Percentiles rank a stretch among this genome's conserved stretches.
phyloP scores from a whole-genome alignment of 306 rosid genomes.

The Cucumis cinereus region DNA sequence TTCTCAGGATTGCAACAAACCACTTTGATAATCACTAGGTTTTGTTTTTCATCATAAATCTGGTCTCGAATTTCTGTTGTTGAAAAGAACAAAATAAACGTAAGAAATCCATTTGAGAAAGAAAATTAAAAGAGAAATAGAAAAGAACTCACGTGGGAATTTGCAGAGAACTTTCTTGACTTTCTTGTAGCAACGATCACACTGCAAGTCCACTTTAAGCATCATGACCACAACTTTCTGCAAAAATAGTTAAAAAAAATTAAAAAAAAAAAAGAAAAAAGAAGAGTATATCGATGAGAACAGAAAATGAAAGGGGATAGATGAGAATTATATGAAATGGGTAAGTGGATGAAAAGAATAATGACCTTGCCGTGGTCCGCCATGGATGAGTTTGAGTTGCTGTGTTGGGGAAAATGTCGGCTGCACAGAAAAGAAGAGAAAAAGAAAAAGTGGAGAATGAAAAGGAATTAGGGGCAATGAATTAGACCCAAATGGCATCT shows the following conservation, averaged over 20 bases:
- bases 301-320: neutral
- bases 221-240: conserved; percentile 40
- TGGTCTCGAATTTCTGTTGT: conserved; percentile 80
- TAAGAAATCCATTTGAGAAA: neutral
- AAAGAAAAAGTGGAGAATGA: conserved; percentile 13
- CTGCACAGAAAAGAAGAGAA: conserved; percentile 14
- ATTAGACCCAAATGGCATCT: conserved; percentile 3
- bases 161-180: conserved; percentile 60
- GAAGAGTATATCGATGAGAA: neutral
- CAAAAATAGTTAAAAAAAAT: neutral
- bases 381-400: neutral
- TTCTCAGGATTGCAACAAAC: conserved; percentile 69
- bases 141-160: conserved; percentile 60
- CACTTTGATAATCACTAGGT: conserved; percentile 46
- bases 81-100: conserved; percentile 3
- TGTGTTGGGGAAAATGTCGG: neutral
- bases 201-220: conserved; percentile 65
- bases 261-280: neutral
- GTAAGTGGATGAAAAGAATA: neutral
- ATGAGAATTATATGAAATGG: neutral
- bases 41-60: conserved; percentile 39
- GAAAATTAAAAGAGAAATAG: neutral
- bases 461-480: conserved; percentile 7
- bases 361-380: neutral
- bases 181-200: conserved; percentile 57